A percentile compares a stretch with the other conserved stretches of the same genome.
These are phyloP conservation scores for Globisporangium parvum DNA, from an alignment of 352 stramenopile species.

Conservation along the genomic window DNA sequence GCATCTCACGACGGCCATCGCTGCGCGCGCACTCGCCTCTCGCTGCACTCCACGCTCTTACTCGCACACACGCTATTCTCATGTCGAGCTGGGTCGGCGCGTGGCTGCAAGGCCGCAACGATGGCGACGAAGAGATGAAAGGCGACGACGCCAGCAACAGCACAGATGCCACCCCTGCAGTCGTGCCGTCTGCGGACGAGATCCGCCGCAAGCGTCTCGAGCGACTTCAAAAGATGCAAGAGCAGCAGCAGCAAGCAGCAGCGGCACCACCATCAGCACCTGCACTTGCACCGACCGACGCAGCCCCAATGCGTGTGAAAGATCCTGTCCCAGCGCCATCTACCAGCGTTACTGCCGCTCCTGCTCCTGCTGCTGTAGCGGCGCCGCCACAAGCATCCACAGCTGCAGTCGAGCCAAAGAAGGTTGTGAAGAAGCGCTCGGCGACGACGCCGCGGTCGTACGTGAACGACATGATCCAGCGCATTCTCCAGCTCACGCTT, in stretches of 20 bases:
- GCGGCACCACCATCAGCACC: conserved; percentile 10
- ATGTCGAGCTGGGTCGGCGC: conserved; percentile 54
- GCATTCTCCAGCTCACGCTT: conserved; percentile 60
- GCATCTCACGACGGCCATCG: too few relatives aligned
- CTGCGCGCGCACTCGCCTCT: too few relatives aligned
- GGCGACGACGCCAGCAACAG: conserved; percentile 8
- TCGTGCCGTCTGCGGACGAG: conserved; percentile 33
- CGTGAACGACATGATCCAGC: conserved; percentile 75
- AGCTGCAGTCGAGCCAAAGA: conserved; percentile 7
- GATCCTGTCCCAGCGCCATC: conserved; percentile 2
- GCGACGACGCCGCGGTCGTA: conserved; percentile 29
- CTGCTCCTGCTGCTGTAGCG: not conserved
- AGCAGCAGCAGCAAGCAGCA: conserved; percentile 21
- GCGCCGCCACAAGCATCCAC: not conserved
- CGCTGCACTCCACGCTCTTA: too few relatives aligned
- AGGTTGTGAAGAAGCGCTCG: conserved; percentile 28
- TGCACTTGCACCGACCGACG: not conserved
- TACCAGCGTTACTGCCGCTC: not conserved
- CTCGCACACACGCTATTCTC: not conserved
- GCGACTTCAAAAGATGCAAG: conserved; percentile 55
- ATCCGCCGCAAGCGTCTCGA: conserved; percentile 45
- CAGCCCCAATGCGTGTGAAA: conserved; percentile 4
- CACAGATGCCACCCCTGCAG: conserved; percentile 3
- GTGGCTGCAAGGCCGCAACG: conserved; percentile 45
- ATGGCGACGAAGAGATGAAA: conserved; percentile 41